phyloP scores from a whole-genome alignment of 2,329 filamentous ascomycete species.

The Colletotrichum sp. region DNA sequence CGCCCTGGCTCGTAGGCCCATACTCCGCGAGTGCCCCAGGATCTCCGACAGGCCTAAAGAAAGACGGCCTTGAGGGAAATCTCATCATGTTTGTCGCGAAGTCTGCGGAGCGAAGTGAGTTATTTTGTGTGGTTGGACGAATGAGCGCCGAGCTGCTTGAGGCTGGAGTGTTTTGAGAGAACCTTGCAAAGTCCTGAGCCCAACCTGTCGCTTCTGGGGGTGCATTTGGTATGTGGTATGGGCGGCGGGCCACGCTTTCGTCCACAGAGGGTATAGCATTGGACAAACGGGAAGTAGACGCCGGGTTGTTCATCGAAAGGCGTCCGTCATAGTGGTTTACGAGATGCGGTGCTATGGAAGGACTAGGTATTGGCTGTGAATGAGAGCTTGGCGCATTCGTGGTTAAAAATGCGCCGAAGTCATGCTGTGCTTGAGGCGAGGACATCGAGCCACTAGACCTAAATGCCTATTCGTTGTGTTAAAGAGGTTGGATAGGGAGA shows the following conservation, averaged over 20 bases:
- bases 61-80: not conserved
- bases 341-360: not conserved
- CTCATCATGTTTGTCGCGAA: not conserved
- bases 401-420: conserved; percentile 40
- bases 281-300: not conserved
- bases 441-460: not conserved
- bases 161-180: not conserved
- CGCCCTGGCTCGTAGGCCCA: not conserved
- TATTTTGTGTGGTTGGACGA: not conserved
- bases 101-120: not conserved
- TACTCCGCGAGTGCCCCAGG: not conserved
- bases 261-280: not conserved
- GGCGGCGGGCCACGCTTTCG: not conserved
- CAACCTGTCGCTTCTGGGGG: not conserved
- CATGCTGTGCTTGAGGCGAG: conserved; percentile 30
- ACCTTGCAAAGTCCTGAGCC: conserved; percentile 15
- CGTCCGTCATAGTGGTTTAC: not conserved
- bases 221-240: not conserved
- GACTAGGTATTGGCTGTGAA: not conserved
- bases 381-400: not conserved
- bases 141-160: not conserved
- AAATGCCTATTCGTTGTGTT: not conserved
- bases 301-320: not conserved
- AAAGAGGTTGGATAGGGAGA: not conserved
- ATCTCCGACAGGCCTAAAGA: not conserved